Evolutionary conservation across 129 eudicot genomes (phyloP), one percentile per base, ranked within the genome.

Genomic region (Arctium lappa): DNA sequence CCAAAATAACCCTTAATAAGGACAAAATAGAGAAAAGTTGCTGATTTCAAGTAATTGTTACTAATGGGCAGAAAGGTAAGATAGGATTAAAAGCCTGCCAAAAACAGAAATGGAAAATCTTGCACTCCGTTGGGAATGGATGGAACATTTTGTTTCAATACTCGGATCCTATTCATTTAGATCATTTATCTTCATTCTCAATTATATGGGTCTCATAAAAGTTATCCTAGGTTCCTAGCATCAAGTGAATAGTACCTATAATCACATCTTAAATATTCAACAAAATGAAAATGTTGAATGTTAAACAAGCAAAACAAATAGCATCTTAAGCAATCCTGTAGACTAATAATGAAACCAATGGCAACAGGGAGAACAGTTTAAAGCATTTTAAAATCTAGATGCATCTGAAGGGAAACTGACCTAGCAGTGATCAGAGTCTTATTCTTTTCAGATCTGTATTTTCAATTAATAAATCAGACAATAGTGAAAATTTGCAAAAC

Each of bases 401-500:
- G 72, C 77, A 76, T 36, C 40, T 73, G 44, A 84, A 48, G 46
- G 40, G 74, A 37, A 78, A 84, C 74, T 72, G 74, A 77, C 65
- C 73, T 69, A 72, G 46, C 31, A 72, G 68, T 36, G 40, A 74
- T 29, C 70, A 8, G 63, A 18, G 15, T 38, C 65, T 40, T 62
- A 38, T 5, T n/a, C 69, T 40, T 60, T 84, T 33, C 65, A 74
- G 72, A 73, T 38, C 69, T 72, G 76, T 73, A 62, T 34, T 11
- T 72, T 73, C 76, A 73, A 16, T 60, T 31, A 39, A 62, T 16
- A 53, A 78, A 78, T 79, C 69, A 84, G 33, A 46, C 76, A 66
- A 42, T 65, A 44, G 56, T 73, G 18, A 78, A 63, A 32, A 18
- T 0, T 5, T 39, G 15, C 53, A 50, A 77, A 79, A 44, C 66